Evolutionary conservation across 305 asterid species (phyloP).

Genomic region (Fraxinus sp.): DNA sequence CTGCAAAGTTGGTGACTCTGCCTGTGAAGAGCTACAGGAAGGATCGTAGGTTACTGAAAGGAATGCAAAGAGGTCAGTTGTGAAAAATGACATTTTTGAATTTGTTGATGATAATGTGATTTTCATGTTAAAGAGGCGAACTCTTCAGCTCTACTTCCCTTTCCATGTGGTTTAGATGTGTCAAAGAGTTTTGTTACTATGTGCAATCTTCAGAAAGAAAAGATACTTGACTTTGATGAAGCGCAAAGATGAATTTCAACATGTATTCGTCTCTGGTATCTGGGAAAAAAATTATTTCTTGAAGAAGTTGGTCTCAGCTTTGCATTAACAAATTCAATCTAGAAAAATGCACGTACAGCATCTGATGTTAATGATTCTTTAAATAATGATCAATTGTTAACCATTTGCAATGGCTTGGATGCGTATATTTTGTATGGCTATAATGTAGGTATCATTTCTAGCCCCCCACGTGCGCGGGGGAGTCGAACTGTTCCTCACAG

Average conservation of each 20-base stretch:
- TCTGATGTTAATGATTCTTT: background rate
- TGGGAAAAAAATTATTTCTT: constrained; percentile 10
- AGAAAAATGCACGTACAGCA: background rate
- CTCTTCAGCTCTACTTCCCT: background rate
- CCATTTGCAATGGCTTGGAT: background rate
- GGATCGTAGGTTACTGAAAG: constrained; percentile 86
- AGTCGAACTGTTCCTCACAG: background rate
- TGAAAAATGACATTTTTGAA: constrained; percentile 7
- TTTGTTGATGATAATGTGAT: constrained; percentile 4
- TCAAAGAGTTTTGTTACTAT: background rate
- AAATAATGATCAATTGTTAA: background rate
- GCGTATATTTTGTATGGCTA: background rate
- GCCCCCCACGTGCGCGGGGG: background rate
- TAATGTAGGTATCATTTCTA: background rate
- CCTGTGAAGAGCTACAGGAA: constrained; percentile 85
- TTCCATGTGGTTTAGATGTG: constrained; percentile 13
- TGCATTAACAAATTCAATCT: background rate
- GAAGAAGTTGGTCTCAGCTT: background rate
- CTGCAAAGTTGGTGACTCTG: constrained; percentile 86
- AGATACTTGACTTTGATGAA: constrained; percentile 16
- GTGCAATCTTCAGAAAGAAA: background rate
- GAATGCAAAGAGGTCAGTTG: constrained; percentile 91
- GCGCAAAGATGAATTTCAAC: constrained; percentile 1
- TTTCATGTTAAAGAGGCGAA: constrained; percentile 18
- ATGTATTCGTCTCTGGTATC: background rate